These are phyloP conservation scores for Kluyveromyces aestuarii DNA, from an alignment of 805 yeast genomes.

Conservation along the genomic window DNA sequence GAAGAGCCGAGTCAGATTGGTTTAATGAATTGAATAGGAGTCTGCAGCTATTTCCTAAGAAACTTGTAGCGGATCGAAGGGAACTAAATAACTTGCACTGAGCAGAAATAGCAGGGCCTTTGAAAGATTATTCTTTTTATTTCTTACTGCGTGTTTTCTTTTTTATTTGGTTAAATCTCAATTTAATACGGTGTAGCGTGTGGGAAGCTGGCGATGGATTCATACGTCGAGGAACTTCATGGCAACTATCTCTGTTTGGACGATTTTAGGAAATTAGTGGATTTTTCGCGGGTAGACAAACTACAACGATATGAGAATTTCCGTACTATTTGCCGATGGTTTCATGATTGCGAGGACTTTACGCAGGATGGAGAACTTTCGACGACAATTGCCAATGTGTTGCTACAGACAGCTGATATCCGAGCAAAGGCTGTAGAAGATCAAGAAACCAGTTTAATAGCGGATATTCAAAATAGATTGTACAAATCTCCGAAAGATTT, in stretches of 20 bases:
- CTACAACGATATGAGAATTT: background rate
- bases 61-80: too few species aligned
- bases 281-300: slow-evolving; percentile 2
- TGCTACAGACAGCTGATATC: slow-evolving; percentile 4
- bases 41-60: too few species aligned
- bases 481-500: background rate
- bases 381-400: slow-evolving; percentile 5
- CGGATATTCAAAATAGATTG: slow-evolving; percentile 4
- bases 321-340: slow-evolving; percentile 1
- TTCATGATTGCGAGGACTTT: slow-evolving; percentile 1
- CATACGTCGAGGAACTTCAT: background rate
- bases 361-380: background rate
- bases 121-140: too few species aligned
- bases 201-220: background rate
- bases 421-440: slow-evolving; percentile 1
- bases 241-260: background rate
- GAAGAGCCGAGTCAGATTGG: too few species aligned
- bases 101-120: too few species aligned
- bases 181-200: background rate
- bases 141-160: too few species aligned
- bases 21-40: too few species aligned
- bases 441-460: background rate
- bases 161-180: too few species aligned
- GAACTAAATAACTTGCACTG: too few species aligned
- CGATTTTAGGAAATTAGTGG: background rate